Base-by-base conservation (phyloP, 345 rosid genomes). In the Populus tremula region DNA sequence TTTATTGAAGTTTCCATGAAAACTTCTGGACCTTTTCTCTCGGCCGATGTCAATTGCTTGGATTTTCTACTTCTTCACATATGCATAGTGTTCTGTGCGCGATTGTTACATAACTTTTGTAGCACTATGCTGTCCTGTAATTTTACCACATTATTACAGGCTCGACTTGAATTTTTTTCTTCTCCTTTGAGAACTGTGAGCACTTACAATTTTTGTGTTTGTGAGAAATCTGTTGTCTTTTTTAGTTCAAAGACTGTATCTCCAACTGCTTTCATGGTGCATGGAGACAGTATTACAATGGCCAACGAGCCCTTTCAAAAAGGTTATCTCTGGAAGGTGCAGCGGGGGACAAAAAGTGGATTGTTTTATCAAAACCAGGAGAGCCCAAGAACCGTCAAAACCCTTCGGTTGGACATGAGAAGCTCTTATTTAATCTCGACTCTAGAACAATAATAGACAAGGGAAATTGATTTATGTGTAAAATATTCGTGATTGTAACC, bases 311-410 rank as follows among this genome's bases (percentile, higher is more conserved):
- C 41, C 74, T 43, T 61, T 25, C 63, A 14, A 9, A 20, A 39
- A 54, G 45, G 72, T 9, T 9, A 33, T 64, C 16, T 43, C 11
- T 31, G 29, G 71, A 53, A 67, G 72, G 39, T 41, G 12, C 23
- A 71, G 63, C 11, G n/a, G 69, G 84, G 77, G 85, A 77, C 82
- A 81, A 64, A 74, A 77, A 35, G 77, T 45, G 43, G 65, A 69
- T 33, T 49, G 14, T n/a, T 47, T 4, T 67, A 43, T 31, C 39
- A 18, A 47, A 68, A 31, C 20, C 11, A 45, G 54, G 72, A 43
- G 56, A 71, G 29, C 12, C 16, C 36, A 10, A 7, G 61, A 54
- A 50, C 71, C 29, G 23, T 76, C 70, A 63, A 56, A 68, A 54
- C 70, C 64, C 39, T 36, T 23, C 6, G 17, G n/a, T 68, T 18